Conservation (phyloP, 768 basidiomycete species). For the Porpolomopsis calyptriformis region DNA sequence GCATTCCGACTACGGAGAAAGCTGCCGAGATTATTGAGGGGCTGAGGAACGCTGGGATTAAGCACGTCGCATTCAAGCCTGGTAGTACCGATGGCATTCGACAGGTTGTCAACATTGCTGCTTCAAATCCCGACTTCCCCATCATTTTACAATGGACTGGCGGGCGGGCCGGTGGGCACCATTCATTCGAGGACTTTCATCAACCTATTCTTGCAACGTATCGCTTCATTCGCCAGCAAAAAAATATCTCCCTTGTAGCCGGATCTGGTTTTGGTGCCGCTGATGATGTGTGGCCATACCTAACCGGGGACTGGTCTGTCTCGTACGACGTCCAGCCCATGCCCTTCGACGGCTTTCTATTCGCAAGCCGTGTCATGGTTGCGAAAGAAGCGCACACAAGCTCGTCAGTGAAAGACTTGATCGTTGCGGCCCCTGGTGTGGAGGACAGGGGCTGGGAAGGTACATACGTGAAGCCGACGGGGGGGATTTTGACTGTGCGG, state of each 20-base stretch:
- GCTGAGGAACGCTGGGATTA: conserved; percentile 74
- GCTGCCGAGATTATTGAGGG: conserved; percentile 91
- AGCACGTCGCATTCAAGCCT: conserved; percentile 96
- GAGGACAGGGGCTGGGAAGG: conserved; percentile 86
- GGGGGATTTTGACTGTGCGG: conserved; percentile 91
- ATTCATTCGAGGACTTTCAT: conserved; percentile 98
- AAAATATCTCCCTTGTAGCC: conserved; percentile 82
- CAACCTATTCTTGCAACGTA: conserved; percentile 91
- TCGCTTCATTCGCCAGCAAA: conserved; percentile 74
- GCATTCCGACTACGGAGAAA: conserved; percentile 94
- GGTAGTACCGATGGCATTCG: conserved; percentile 96
- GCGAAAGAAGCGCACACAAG: conserved; percentile 97
- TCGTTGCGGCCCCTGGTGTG: conserved; percentile 89
- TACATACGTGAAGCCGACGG: conserved; percentile 88
- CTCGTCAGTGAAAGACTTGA: conserved; percentile 90
- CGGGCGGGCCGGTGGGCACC: conserved; percentile 96
- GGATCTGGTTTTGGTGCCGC: conserved; percentile 86
- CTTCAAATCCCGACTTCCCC: conserved; percentile 89
- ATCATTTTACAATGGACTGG: conserved; percentile 99
- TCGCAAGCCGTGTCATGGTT: conserved; percentile 96
- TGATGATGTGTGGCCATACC: conserved; percentile 93
- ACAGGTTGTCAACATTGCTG: conserved; percentile 93
- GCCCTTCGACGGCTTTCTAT: conserved; percentile 98
- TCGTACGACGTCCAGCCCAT: conserved; percentile 82
- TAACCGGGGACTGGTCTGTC: conserved; percentile 92